Percentiles rank a stretch among this genome's conserved stretches.
Evolutionary conservation across 192 early-diverging fungal species (phyloP).

Genomic region (Anaeromyces robustus): DNA sequence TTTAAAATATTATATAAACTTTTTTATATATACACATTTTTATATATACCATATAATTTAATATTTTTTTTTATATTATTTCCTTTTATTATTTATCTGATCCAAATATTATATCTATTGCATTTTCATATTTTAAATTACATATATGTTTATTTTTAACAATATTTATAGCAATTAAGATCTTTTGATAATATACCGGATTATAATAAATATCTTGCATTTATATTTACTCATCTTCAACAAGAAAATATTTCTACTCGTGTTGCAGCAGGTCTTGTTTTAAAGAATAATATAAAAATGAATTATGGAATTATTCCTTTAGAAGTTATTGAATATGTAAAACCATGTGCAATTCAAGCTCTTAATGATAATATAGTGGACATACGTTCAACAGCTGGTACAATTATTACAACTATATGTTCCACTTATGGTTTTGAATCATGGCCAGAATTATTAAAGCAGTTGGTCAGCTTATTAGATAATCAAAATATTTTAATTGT

Average conservation of each 20-base stretch:
- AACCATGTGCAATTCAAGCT: constrained; percentile 33
- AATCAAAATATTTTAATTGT: constrained; percentile 48
- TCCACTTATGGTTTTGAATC: constrained; percentile 43
- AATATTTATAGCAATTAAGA: constrained; percentile 47
- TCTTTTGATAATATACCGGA: constrained; percentile 65
- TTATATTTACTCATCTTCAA: constrained; percentile 62
- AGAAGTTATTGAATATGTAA: constrained; percentile 50
- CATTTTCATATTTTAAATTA: too few species aligned
- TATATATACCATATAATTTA: too few species aligned
- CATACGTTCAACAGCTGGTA: constrained; percentile 69
- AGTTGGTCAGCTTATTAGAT: constrained; percentile 65
- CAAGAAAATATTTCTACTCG: constrained; percentile 50
- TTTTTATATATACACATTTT: too few species aligned
- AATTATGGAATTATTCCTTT: constrained; percentile 29
- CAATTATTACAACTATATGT: constrained; percentile 77
- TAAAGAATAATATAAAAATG: constrained; percentile 59
- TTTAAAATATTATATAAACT: too few species aligned
- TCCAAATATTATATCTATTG: too few species aligned
- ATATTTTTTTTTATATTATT: too few species aligned
- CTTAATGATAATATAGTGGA: constrained; percentile 53
- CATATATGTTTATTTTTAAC: too few species aligned
- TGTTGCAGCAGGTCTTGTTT: constrained; percentile 66
- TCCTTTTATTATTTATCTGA: too few species aligned
- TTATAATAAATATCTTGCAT: constrained; percentile 80
- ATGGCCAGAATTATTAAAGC: constrained; percentile 72